Evolutionary conservation across 2,329 filamentous ascomycete species (phyloP).

Genomic region (Aaosphaeria pasadenensis): DNA sequence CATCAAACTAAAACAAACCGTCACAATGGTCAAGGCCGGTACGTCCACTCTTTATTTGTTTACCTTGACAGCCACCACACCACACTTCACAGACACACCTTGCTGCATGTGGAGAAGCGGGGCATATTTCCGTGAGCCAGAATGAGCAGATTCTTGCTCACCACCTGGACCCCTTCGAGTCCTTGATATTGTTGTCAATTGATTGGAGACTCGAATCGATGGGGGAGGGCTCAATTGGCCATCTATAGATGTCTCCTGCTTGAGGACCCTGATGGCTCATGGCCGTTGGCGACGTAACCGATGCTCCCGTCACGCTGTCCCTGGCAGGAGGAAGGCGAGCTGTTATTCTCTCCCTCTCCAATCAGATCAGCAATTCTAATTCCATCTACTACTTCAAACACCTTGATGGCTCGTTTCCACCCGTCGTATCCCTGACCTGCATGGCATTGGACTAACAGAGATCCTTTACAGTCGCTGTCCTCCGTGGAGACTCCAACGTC

Average conservation of each 20-base stretch:
- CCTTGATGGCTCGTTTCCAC: constrained; percentile 23
- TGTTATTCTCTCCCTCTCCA: constrained; percentile 7
- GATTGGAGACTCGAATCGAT: neutral
- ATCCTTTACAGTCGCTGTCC: constrained; percentile 70
- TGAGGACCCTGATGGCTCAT: constrained; percentile 14
- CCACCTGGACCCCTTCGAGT: neutral
- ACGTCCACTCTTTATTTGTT: constrained; percentile 42
- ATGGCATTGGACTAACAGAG: neutral
- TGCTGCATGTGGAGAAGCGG: constrained; percentile 29
- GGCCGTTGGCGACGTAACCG: constrained; percentile 4
- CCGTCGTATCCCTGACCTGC: neutral
- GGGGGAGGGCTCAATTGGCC: constrained; percentile 17
- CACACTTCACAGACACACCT: constrained; percentile 10
- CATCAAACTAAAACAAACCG: constrained; percentile 40
- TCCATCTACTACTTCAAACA: constrained; percentile 10
- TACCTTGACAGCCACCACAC: too few species aligned
- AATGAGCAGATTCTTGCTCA: constrained; percentile 59
- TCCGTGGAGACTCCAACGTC: constrained; percentile 98
- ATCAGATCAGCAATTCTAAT: constrained; percentile 10
- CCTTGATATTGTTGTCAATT: too few species aligned
- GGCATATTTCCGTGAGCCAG: constrained; percentile 44
- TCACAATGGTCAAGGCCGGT: constrained; percentile 99
- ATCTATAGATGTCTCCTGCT: neutral
- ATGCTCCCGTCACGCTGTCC: constrained; percentile 1
- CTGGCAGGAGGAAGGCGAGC: neutral